Percentiles rank a stretch among this genome's conserved stretches.
Conservation (phyloP, 1,139 yeast species). For the Yamadazyma siamensis region DNA sequence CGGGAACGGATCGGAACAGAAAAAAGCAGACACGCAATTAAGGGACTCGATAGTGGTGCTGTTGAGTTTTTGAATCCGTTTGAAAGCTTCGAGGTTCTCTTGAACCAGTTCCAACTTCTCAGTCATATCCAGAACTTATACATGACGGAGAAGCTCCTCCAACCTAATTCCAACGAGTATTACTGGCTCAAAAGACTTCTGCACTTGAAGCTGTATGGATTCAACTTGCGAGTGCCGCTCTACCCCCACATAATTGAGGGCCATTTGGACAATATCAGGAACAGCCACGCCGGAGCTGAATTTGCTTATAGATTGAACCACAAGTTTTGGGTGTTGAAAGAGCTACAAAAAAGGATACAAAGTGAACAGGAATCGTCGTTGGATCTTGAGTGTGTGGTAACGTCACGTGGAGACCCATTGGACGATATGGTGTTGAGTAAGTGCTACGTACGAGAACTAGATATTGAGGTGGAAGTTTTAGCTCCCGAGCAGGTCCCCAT, state of each 20-base stretch:
- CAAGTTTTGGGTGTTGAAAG: slow-evolving; percentile 23
- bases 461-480: slow-evolving; percentile 41
- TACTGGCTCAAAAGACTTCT: slow-evolving; percentile 16
- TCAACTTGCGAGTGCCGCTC: slow-evolving; percentile 33
- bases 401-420: slow-evolving; percentile 20
- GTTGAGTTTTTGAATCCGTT: slow-evolving; percentile 22
- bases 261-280: slow-evolving; percentile 16
- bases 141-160: slow-evolving; percentile 2
- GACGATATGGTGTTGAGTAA: slow-evolving; percentile 14
- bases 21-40: slow-evolving; percentile 14
- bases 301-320: slow-evolving; percentile 7
- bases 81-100: slow-evolving; percentile 22
- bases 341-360: slow-evolving; percentile 19
- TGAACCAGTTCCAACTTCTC: slow-evolving; percentile 42
- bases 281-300: slow-evolving; percentile 13
- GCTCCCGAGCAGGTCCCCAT: slow-evolving; percentile 19
- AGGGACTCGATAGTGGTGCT: slow-evolving; percentile 30
- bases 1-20: slow-evolving; percentile 12
- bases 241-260: slow-evolving; percentile 13
- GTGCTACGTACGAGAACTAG: slow-evolving; percentile 46
- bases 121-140: slow-evolving; percentile 18
- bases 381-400: slow-evolving; percentile 24
- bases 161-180: slow-evolving; percentile 4
- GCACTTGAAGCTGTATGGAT: slow-evolving; percentile 32
- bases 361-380: slow-evolving; percentile 4